Base-by-base conservation (phyloP, 768 basidiomycete genomes). In the Kwoniella dejecticola region DNA sequence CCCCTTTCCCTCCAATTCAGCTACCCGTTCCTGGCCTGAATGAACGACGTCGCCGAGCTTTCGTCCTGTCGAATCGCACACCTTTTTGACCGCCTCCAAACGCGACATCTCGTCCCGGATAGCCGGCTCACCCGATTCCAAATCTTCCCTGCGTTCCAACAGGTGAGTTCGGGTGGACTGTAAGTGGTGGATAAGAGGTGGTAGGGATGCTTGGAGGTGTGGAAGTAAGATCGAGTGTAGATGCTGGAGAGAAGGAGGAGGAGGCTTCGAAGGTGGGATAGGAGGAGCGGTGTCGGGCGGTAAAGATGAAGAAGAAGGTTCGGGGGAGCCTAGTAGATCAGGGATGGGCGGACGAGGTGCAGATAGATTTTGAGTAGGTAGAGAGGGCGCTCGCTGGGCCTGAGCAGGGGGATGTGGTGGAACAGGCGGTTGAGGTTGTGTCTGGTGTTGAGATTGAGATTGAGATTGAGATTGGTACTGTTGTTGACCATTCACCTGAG, bases 61-160 rank as follows among this genome's bases (percentile, higher is more conserved):
- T 26, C 82, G 83, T 44, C 88, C 85, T 40, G 94, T 93, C 55
- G 83, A 85, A 67, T 82, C 83, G 79, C 96, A 98, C 26, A 99
- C 94, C 71, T 89, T 89, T 57, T 88, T 83, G 24, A 99, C 96
- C 21, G 94, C 95, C 80, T 90, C 89, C 38, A 99, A 82, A 15
- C 96, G 84, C 2, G 87, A 89, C 90, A 92, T 95, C 81, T 99
- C 96, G 80, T 99, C 96, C 53, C 87, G 85, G 64, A 99, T 90
- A 10, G 95, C 95, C 44, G 95, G 93, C 77, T 89, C 89, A 3
- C 94, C 96, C 60, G 88, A 84, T 47, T 89, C 84, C 67, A 98
- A 85, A 81, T 97, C 92, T 40, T 85, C 79, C 71, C 91, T 89
- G 66, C 93, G 86, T 44, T 88, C 85, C 42, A 88, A 86, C 57